Conservation (phyloP, 495 filamentous ascomycete species). For the Aspergillus coremiiformis region DNA sequence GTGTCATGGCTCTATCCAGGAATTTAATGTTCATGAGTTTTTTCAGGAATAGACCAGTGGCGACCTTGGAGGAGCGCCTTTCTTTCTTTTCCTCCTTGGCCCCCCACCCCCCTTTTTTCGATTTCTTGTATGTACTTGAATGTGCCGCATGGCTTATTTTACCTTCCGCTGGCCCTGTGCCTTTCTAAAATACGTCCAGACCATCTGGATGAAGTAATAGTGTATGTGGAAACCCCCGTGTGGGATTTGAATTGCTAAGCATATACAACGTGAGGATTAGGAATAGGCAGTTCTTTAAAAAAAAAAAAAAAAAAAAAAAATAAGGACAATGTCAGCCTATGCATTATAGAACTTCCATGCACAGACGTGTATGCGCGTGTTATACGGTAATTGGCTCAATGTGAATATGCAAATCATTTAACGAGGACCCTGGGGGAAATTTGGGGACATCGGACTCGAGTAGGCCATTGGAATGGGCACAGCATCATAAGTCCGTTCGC, state of each 20-base stretch:
- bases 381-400: background rate
- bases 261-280: too few relatives aligned
- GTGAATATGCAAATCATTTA: conserved; percentile 3
- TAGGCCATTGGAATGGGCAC: conserved; percentile 49
- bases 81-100: background rate
- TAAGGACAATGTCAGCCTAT: background rate
- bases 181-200: background rate
- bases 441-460: conserved; percentile 36
- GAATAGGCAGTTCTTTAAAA: too few relatives aligned
- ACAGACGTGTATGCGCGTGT: background rate
- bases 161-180: background rate
- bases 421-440: conserved; percentile 19
- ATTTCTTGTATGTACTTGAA: background rate
- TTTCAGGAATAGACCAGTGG: background rate
- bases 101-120: too few relatives aligned
- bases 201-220: background rate
- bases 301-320: too few relatives aligned
- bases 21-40: background rate
- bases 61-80: background rate
- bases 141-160: background rate
- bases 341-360: background rate
- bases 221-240: too few relatives aligned
- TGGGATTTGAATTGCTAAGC: too few relatives aligned
- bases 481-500: conserved; percentile 43
- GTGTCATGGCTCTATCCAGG: background rate